Evolutionary conservation across 306 rosid species (phyloP).

Genomic region (Prunus persica): DNA sequence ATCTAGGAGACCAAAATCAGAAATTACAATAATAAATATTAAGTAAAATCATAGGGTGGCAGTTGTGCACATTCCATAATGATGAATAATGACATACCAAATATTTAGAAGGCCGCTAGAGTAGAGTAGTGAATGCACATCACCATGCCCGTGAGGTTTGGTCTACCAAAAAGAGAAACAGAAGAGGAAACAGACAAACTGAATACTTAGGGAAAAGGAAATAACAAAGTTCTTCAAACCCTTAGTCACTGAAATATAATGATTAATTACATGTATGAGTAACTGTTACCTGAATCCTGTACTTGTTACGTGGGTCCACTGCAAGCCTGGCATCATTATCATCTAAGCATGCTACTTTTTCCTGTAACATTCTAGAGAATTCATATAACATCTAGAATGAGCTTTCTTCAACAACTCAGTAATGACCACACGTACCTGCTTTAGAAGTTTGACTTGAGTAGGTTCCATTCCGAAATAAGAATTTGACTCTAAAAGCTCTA

Average conservation of each 20-base stretch:
- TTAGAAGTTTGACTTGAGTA: constrained; percentile 83
- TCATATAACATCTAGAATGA: constrained; percentile 15
- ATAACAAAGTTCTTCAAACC: background rate
- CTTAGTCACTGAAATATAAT: background rate
- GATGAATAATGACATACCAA: constrained; percentile 57
- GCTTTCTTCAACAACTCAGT: constrained; percentile 17
- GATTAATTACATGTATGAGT: background rate
- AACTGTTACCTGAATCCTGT: constrained; percentile 77
- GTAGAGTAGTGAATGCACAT: constrained; percentile 89
- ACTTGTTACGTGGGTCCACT: constrained; percentile 66
- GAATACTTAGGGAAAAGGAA: constrained; percentile 2
- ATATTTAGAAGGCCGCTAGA: constrained; percentile 81
- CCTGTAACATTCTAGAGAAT: constrained; percentile 48
- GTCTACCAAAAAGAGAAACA: constrained; percentile 53
- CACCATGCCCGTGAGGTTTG: constrained; percentile 99
- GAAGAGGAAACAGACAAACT: background rate
- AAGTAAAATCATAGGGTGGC: constrained; percentile 3
- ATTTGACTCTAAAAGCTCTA: constrained; percentile 70
- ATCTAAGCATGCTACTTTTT: constrained; percentile 95
- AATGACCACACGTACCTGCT: constrained; percentile 59
- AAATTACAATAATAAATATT: background rate
- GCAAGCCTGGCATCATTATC: constrained; percentile 98
- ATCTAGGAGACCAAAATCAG: background rate
- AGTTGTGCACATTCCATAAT: constrained; percentile 16
- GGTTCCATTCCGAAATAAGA: constrained; percentile 91